Evolutionary conservation across 2,329 filamentous ascomycete genomes (phyloP).

Genomic region (Sclerotinia glacialis): DNA sequence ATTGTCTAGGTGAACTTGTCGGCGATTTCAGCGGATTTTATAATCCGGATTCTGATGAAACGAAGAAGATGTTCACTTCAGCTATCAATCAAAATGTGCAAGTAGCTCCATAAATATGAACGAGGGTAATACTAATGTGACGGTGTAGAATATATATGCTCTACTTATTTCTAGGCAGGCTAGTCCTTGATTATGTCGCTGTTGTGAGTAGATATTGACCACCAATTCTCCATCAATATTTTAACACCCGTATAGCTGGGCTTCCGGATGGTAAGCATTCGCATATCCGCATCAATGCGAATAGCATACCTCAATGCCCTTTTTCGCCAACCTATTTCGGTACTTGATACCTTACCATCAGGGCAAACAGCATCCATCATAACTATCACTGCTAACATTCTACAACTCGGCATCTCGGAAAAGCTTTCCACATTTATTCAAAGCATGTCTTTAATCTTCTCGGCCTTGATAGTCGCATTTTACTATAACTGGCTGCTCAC

Average conservation of each 20-base stretch:
- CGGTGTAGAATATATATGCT: conserved; percentile 51
- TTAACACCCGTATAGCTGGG: conserved; percentile 33
- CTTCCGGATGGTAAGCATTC: conserved; percentile 59
- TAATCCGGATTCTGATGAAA: conserved; percentile 42
- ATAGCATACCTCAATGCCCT: conserved; percentile 62
- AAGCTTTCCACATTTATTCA: conserved; percentile 59
- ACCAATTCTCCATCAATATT: neutral
- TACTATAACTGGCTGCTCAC: conserved; percentile 56
- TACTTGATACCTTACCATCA: conserved; percentile 63
- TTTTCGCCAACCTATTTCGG: conserved; percentile 63
- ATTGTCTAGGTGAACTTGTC: conserved; percentile 35
- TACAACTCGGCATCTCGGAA: conserved; percentile 62
- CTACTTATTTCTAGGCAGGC: conserved; percentile 56
- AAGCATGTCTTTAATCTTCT: conserved; percentile 51
- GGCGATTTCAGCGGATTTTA: conserved; percentile 52
- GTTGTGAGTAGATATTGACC: conserved; percentile 42
- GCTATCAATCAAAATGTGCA: conserved; percentile 46
- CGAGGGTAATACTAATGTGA: conserved; percentile 34
- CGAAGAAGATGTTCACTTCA: conserved; percentile 48
- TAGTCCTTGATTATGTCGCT: conserved; percentile 53
- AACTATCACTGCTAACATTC: conserved; percentile 60
- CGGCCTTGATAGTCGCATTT: conserved; percentile 54
- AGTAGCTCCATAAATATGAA: conserved; percentile 23
- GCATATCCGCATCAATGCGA: conserved; percentile 58
- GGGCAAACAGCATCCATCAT: conserved; percentile 62